A percentile compares a stretch with the other conserved stretches of the same genome.
phyloP scores from a whole-genome alignment of 495 filamentous ascomycete species.

The Cairneyella variabilis region DNA sequence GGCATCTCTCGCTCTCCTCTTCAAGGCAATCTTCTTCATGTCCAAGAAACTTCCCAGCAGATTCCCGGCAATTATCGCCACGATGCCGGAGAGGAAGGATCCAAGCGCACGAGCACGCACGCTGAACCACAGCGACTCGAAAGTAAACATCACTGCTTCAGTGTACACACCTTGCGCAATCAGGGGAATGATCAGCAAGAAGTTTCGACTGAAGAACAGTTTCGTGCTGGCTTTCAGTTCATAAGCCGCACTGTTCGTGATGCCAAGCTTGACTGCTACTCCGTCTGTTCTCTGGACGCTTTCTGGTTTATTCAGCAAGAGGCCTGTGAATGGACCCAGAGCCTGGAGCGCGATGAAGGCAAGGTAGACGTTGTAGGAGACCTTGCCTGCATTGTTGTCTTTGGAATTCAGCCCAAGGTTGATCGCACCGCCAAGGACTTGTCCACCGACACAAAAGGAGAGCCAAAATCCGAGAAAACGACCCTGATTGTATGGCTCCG shows the following conservation, averaged over 20 bases:
- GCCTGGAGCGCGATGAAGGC: constrained; percentile 61
- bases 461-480: constrained; percentile 60
- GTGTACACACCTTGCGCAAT: constrained; percentile 59
- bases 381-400: constrained; percentile 48
- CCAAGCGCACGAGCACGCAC: constrained; percentile 60
- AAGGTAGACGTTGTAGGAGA: constrained; percentile 57
- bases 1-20: constrained; percentile 27
- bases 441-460: constrained; percentile 55
- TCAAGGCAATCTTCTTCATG: constrained; percentile 41
- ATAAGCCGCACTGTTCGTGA: constrained; percentile 39
- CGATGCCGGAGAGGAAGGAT: constrained; percentile 56
- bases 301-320: constrained; percentile 49
- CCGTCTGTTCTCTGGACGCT: constrained; percentile 56
- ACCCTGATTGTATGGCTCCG: constrained; percentile 58
- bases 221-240: constrained; percentile 50
- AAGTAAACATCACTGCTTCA: constrained; percentile 62
- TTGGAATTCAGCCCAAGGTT: constrained; percentile 58
- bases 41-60: constrained; percentile 55
- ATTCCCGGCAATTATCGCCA: constrained; percentile 54
- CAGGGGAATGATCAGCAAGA: constrained; percentile 54
- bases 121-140: constrained; percentile 53
- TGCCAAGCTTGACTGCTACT: constrained; percentile 44
- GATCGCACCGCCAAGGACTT: constrained; percentile 62
- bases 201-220: constrained; percentile 48
- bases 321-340: constrained; percentile 47